Conservation (phyloP, 345 rosid genomes). For the Corymbia maculata region DNA sequence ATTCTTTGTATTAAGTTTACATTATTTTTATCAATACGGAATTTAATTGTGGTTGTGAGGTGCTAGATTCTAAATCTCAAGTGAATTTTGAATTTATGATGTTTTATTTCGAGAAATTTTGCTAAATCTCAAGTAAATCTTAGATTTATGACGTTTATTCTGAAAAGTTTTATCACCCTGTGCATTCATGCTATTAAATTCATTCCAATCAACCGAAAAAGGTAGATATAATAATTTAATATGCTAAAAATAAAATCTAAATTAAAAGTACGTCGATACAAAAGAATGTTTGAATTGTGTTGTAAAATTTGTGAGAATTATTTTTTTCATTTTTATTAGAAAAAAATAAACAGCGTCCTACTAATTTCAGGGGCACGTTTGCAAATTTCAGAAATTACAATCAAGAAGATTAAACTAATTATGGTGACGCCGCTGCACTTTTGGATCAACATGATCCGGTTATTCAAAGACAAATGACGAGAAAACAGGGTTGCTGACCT, state of each 20-base stretch:
- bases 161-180: rapidly evolving
- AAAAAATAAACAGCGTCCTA: background rate
- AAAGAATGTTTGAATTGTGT: no score
- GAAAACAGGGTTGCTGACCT: background rate
- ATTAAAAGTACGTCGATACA: rapidly evolving
- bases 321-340: background rate
- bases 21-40: background rate
- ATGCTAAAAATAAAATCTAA: background rate
- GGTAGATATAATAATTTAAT: rapidly evolving
- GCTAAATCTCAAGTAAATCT: rapidly evolving
- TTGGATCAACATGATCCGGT: background rate
- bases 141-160: background rate
- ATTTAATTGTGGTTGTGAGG: background rate
- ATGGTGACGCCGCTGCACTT: background rate
- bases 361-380: background rate
- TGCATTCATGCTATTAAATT: background rate
- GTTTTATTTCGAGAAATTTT: background rate
- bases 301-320: background rate
- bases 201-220: background rate
- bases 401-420: background rate
- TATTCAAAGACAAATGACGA: background rate
- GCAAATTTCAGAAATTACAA: background rate
- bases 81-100: background rate
- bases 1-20: background rate
- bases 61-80: background rate